These are phyloP conservation scores for Lycium ferocissimum DNA, from an alignment of 257 asterid genomes.

Conservation along the genomic window DNA sequence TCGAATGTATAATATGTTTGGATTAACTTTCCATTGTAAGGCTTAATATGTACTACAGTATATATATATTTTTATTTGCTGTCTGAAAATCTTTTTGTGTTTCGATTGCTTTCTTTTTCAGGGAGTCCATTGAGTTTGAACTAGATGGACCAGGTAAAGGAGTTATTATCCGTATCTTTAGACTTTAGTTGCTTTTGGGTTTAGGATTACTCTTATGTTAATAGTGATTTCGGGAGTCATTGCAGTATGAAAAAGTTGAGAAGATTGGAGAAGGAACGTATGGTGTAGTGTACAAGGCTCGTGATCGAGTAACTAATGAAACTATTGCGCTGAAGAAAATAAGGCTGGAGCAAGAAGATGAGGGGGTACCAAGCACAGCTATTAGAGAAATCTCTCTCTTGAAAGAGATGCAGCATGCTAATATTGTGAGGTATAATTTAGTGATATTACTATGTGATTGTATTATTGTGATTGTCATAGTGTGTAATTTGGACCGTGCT, in stretches of 20 bases:
- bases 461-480: not conserved
- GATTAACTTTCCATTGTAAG: not conserved
- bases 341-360: slow-evolving; percentile 97
- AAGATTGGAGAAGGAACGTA: slow-evolving; percentile 98
- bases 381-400: slow-evolving; percentile 95
- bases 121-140: slow-evolving; percentile 38
- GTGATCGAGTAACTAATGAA: slow-evolving; percentile 82
- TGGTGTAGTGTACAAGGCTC: slow-evolving; percentile 98
- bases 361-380: slow-evolving; percentile 99
- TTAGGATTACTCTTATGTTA: not conserved
- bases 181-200: not conserved
- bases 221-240: slow-evolving; percentile 35
- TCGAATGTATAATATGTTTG: not conserved
- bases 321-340: slow-evolving; percentile 96
- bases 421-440: slow-evolving; percentile 72
- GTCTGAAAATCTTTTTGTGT: not conserved
- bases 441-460: slow-evolving; percentile 7
- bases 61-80: not conserved
- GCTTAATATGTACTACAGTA: not conserved
- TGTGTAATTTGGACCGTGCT: not conserved
- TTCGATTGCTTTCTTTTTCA: slow-evolving; percentile 25
- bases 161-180: not conserved
- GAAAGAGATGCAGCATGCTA: slow-evolving; percentile 97
- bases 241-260: slow-evolving; percentile 94
- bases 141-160: slow-evolving; percentile 86